Evolutionary conservation across 2,329 filamentous ascomycete species (phyloP).

Genomic region (Botrytis galanthina): DNA sequence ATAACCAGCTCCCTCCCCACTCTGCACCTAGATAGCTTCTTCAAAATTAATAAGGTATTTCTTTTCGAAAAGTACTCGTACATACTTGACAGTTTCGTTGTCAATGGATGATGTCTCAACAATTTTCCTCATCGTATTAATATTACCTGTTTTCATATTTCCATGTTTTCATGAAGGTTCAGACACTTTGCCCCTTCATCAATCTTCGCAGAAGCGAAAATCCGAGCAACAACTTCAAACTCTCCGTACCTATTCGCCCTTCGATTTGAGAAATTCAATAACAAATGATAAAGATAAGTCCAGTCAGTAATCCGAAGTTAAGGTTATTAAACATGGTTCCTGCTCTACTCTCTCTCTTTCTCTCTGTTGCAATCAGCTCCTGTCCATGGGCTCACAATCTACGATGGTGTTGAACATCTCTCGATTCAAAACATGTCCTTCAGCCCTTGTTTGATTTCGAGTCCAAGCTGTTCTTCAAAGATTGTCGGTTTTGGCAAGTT

Average conservation of each 20-base stretch:
- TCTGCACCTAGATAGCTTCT: not conserved
- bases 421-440: not conserved
- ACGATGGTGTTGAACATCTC: not conserved
- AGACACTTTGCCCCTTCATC: slow-evolving; percentile 9
- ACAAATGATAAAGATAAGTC: not conserved
- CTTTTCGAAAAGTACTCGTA: not conserved
- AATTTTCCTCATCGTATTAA: not conserved
- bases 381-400: not conserved
- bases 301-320: not conserved
- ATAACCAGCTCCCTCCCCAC: not conserved
- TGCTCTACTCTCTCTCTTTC: not conserved
- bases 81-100: not conserved
- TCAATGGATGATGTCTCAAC: not conserved
- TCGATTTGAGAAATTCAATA: not conserved
- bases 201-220: not conserved
- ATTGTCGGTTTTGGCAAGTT: not conserved
- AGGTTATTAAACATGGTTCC: not conserved
- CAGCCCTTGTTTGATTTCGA: not conserved
- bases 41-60: not conserved
- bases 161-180: not conserved
- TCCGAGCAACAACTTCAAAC: not conserved
- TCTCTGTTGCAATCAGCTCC: not conserved
- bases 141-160: not conserved
- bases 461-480: not conserved
- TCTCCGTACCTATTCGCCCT: not conserved